Conservation (phyloP, 2,329 filamentous ascomycete species). For the Trichophyton rubrum region DNA sequence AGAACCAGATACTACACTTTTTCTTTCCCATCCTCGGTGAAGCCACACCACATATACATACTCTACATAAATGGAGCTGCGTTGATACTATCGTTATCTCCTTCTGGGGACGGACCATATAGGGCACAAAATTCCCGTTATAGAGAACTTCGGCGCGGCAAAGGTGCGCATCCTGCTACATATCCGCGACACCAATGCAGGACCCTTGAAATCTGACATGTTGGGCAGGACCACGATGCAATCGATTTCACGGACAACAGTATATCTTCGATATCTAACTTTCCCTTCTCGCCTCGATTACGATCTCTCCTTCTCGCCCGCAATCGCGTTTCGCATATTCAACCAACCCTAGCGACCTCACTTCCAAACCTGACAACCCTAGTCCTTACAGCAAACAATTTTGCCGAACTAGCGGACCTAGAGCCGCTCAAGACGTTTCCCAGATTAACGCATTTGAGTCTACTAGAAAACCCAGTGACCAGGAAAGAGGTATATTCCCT, state of each 20-base stretch:
- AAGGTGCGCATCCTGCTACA: conserved; percentile 49
- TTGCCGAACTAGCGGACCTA: conserved; percentile 74
- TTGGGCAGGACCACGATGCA: conserved; percentile 68
- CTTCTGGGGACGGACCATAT: conserved; percentile 35
- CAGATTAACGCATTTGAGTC: conserved; percentile 63
- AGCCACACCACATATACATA: conserved; percentile 16
- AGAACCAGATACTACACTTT: conserved; percentile 91
- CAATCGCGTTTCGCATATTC: conserved; percentile 75
- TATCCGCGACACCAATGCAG: neutral
- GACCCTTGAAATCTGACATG: neutral
- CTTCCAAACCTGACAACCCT: conserved; percentile 73
- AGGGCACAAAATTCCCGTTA: conserved; percentile 96
- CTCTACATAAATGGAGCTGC: conserved; percentile 46
- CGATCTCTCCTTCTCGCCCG: conserved; percentile 77
- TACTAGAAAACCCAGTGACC: conserved; percentile 79
- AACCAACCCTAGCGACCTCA: conserved; percentile 58
- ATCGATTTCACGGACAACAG: conserved; percentile 99
- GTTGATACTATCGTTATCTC: conserved; percentile 62
- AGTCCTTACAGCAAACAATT: conserved; percentile 69
- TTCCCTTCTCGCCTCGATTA: conserved; percentile 79
- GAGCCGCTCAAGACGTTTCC: conserved; percentile 61
- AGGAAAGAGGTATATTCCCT: conserved; percentile 68
- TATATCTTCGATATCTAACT: conserved; percentile 78
- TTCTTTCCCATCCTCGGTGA: conserved; percentile 2
- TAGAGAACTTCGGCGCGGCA: conserved; percentile 95